These are phyloP conservation scores for Blastobotrys arbuscula DNA, from an alignment of 1,139 yeast genomes.

Conservation along the genomic window DNA sequence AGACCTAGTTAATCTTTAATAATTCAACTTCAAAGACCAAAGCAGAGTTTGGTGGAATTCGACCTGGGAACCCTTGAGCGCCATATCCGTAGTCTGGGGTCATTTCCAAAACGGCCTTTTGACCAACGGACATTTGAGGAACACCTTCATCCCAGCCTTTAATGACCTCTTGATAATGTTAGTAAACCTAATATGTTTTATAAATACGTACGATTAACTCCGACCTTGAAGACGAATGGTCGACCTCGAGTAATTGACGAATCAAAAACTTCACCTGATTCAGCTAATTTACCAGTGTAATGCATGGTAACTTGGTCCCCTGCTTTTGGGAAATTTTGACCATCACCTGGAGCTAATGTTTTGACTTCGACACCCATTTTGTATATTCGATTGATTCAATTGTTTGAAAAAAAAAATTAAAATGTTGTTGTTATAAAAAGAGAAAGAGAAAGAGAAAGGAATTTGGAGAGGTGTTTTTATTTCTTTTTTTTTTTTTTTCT, in stretches of 20 bases:
- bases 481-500: background rate
- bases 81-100: conserved; percentile 96
- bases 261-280: conserved; percentile 87
- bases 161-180: conserved; percentile 53
- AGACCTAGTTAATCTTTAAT: conserved; percentile 46
- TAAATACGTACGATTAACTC: conserved; percentile 61
- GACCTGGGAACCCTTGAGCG: conserved; percentile 88
- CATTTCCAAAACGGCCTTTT: conserved; percentile 84
- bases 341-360: conserved; percentile 56
- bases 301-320: conserved; percentile 85
- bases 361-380: conserved; percentile 39
- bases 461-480: too few species aligned
- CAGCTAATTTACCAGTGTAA: conserved; percentile 87
- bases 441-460: background rate
- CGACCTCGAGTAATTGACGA: conserved; percentile 89
- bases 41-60: conserved; percentile 94
- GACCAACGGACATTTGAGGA: conserved; percentile 86
- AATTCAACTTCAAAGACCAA: conserved; percentile 90
- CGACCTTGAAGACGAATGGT: conserved; percentile 90
- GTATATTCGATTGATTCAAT: background rate
- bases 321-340: conserved; percentile 71
- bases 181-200: background rate
- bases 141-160: conserved; percentile 95
- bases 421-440: background rate
- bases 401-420: background rate